phyloP scores from a whole-genome alignment of 2,329 filamentous ascomycete genomes.

The Ophiostoma quercus region DNA sequence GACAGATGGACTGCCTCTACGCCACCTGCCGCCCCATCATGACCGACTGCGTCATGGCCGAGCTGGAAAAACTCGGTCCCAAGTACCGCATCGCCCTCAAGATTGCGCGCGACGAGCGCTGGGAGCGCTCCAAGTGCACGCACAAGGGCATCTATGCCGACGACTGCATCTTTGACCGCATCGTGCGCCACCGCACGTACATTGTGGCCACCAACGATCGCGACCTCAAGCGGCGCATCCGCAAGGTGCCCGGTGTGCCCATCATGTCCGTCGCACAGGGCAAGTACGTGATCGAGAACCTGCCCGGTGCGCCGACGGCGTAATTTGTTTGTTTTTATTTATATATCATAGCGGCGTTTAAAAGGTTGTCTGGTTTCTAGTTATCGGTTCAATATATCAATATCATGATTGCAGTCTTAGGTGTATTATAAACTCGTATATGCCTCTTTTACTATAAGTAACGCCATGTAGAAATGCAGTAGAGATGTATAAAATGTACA shows the following conservation, averaged over 20 bases:
- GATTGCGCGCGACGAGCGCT: conserved; percentile 85
- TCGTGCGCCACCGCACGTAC: conserved; percentile 55
- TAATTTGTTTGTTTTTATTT: not conserved
- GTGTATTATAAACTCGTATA: too few relatives aligned
- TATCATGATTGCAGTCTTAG: too few relatives aligned
- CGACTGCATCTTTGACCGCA: conserved; percentile 74
- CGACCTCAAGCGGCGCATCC: conserved; percentile 73
- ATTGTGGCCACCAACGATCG: conserved; percentile 57
- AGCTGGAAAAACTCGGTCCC: conserved; percentile 81
- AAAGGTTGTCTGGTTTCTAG: not conserved
- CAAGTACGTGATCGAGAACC: conserved; percentile 89
- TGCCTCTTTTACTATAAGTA: not conserved
- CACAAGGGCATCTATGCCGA: conserved; percentile 83
- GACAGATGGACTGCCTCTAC: conserved; percentile 84
- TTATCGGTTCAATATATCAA: not conserved
- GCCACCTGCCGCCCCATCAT: conserved; percentile 88
- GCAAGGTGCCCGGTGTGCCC: conserved; percentile 68
- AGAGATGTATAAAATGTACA: not conserved
- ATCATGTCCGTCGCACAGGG: conserved; percentile 78
- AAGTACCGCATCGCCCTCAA: conserved; percentile 83
- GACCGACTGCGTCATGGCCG: conserved; percentile 69
- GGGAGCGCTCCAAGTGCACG: conserved; percentile 78
- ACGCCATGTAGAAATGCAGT: not conserved
- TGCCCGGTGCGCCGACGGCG: conserved; percentile 68
- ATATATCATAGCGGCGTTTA: conserved; percentile 9